Percentiles rank a stretch among this genome's conserved stretches.
These are phyloP conservation scores for Sphagnurus paluster DNA, from an alignment of 1,284 basidiomycete species.

Conservation along the genomic window DNA sequence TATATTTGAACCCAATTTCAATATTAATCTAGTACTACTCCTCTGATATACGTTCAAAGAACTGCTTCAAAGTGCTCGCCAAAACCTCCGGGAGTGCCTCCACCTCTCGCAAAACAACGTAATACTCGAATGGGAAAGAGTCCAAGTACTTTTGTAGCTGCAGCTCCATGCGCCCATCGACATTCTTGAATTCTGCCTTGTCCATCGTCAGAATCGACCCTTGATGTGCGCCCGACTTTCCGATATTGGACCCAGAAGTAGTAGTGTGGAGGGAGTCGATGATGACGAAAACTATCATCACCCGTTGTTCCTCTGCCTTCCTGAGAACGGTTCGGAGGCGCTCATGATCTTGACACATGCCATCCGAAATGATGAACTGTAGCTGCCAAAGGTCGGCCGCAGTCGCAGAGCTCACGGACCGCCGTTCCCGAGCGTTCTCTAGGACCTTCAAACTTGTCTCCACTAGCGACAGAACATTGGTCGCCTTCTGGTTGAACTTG, in stretches of 20 bases:
- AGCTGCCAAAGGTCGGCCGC: conserved; percentile 94
- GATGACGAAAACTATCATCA: conserved; percentile 97
- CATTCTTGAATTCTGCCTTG: conserved; percentile 83
- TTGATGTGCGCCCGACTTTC: conserved; percentile 31
- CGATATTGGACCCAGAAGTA: conserved; percentile 15
- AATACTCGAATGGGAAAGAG: conserved; percentile 98
- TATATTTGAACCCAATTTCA: not conserved
- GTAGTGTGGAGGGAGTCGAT: conserved; percentile 81
- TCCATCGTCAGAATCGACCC: conserved; percentile 94
- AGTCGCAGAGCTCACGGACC: conserved; percentile 58
- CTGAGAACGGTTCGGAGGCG: conserved; percentile 79
- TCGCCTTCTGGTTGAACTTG: conserved; percentile 89
- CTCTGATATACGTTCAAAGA: conserved; percentile 79
- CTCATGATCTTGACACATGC: conserved; percentile 96
- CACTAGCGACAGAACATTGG: conserved; percentile 87
- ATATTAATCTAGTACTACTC: conserved; percentile 37
- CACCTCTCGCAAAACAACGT: conserved; percentile 89
- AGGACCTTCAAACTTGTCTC: conserved; percentile 82
- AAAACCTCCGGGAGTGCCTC: conserved; percentile 93
- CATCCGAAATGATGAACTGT: conserved; percentile 98
- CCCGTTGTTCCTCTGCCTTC: conserved; percentile 85
- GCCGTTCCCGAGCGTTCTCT: conserved; percentile 71
- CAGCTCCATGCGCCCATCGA: conserved; percentile 88
- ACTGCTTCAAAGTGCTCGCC: conserved; percentile 91
- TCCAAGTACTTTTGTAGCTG: conserved; percentile 91